Base-by-base conservation (phyloP, 1,284 basidiomycete species). In the Stygiomarasmius scandens region DNA sequence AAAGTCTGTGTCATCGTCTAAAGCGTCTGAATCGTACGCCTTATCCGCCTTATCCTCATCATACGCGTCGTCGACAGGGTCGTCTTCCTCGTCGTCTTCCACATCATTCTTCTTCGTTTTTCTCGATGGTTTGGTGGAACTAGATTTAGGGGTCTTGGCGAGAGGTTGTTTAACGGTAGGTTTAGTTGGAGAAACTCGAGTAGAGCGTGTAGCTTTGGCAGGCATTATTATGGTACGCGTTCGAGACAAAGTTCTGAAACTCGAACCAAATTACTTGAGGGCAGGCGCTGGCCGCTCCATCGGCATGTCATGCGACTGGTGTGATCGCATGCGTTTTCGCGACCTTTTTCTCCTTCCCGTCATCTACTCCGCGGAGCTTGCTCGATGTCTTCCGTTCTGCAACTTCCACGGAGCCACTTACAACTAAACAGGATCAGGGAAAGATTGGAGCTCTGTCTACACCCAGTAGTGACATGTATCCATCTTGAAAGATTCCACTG, bases 1-100 rank as follows among this genome's bases (percentile, higher is more conserved):
- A 22, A 57, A 47, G 38, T 72, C 74, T 4, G 74, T 72, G 2
- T 74, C 73, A 19, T 79, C 77, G 59, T 84, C 82, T 47, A 84
- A 68, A 47, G 77, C 79, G 65, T 84, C 81, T 59, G 82, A 84
- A 60, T 82, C 67, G 52, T 67, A 62, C 16, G 57, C 64, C 53
- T 65, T 63, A 14, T n/a, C n/a, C 19, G 12, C 20, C 27, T 29
- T 32, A 23, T 49, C 48, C n/a, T 47, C 45, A 11, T 47, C 22
- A 23, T 49, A 49, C 48, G 48, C 48, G 48, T 49, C 48, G 10
- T 27, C 48, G 25, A 10, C 32, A 49, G 16, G 20, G n/a, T 29
- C 48, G 29, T 29, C 48, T 29, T 32, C 25, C 4, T 49, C 48
- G 5, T 27, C 24, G n/a, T 49, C 48, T 32, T 19, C 25, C 3